phyloP scores from a whole-genome alignment of 1,284 basidiomycete species.

The Cryptococcus sp. region DNA sequence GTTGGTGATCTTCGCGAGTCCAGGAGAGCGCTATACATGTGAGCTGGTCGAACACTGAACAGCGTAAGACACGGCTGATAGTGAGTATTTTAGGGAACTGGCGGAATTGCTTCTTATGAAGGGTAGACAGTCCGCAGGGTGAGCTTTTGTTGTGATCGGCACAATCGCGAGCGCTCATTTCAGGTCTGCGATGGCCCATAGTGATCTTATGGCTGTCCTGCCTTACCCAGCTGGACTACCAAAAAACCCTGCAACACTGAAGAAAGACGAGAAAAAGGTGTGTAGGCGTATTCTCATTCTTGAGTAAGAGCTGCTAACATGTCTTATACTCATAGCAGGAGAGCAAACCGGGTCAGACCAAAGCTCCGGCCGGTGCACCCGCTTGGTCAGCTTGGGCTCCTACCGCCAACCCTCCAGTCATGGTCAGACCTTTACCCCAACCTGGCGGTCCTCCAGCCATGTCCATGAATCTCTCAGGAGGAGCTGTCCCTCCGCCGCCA shows the following conservation, averaged over 20 bases:
- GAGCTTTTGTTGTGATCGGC: constrained; percentile 7
- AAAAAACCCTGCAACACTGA: constrained; percentile 29
- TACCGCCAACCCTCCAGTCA: constrained; percentile 14
- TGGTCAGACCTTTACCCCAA: constrained; percentile 20
- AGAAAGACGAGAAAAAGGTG: constrained; percentile 25
- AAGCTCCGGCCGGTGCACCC: constrained; percentile 18
- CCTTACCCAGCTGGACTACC: constrained; percentile 45
- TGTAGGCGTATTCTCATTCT: background rate
- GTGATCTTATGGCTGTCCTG: constrained; percentile 52
- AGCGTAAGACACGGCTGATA: background rate
- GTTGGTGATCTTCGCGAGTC: constrained; percentile 51
- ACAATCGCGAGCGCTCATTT: background rate
- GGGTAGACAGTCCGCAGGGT: constrained; percentile 49
- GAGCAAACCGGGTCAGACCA: constrained; percentile 8
- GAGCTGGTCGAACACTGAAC: constrained; percentile 13
- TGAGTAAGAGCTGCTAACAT: background rate
- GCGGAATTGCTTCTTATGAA: constrained; percentile 52
- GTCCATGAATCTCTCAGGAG: constrained; percentile 12
- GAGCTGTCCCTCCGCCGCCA: constrained; percentile 19
- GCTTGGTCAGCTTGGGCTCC: constrained; percentile 21
- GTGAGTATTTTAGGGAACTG: constrained; percentile 32
- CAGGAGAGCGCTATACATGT: constrained; percentile 51
- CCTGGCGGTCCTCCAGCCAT: constrained; percentile 14
- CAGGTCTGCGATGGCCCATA: constrained; percentile 8
- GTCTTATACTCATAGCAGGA: background rate